phyloP scores from a whole-genome alignment of 495 filamentous ascomycete genomes.

The Aspergillus conjunctus region DNA sequence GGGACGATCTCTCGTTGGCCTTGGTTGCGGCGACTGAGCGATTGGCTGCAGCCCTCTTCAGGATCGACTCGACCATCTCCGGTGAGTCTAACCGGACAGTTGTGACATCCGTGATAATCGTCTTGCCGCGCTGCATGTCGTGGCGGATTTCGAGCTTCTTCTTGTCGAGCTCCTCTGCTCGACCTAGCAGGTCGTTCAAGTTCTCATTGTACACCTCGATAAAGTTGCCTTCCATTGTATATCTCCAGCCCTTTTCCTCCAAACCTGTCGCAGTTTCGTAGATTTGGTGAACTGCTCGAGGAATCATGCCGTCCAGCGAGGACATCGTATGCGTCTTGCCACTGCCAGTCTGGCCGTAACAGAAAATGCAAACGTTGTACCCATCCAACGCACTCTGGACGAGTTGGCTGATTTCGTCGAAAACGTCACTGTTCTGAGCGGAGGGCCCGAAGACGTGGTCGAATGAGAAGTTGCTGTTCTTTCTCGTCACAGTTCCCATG shows the following conservation, averaged over 20 bases:
- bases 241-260: conserved; percentile 90
- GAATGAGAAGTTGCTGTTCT: conserved; percentile 84
- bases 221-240: conserved; percentile 92
- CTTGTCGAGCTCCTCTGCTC: conserved; percentile 72
- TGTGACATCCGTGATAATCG: conserved; percentile 80
- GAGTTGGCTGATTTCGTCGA: conserved; percentile 95
- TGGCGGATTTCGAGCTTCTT: conserved; percentile 93
- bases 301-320: conserved; percentile 91
- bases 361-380: conserved; percentile 99
- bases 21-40: conserved; percentile 93
- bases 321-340: conserved; percentile 99
- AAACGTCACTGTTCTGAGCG: conserved; percentile 81
- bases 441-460: conserved; percentile 87
- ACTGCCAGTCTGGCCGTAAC: conserved; percentile 96
- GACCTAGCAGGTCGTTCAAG: conserved; percentile 86
- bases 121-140: conserved; percentile 77
- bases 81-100: conserved; percentile 77
- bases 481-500: conserved; percentile 70
- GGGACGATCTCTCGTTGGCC: conserved; percentile 90
- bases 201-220: conserved; percentile 99
- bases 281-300: conserved; percentile 87
- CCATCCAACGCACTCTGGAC: conserved; percentile 96
- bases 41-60: conserved; percentile 77
- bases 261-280: conserved; percentile 81
- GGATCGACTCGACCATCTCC: conserved; percentile 74